phyloP scores from a whole-genome alignment of 345 rosid species.

The Nephelium lappaceum region DNA sequence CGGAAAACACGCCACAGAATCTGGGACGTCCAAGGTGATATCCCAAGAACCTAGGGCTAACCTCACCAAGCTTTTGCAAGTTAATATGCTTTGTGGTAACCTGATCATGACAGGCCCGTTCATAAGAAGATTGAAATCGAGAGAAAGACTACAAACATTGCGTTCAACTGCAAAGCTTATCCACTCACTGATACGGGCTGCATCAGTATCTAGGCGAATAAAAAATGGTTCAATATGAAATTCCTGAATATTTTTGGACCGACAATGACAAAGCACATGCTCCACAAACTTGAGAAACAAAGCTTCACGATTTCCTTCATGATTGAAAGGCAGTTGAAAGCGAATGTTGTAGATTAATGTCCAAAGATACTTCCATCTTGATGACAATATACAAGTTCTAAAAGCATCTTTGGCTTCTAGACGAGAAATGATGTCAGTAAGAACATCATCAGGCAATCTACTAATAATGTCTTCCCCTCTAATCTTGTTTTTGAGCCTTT shows the following conservation, averaged over 20 bases:
- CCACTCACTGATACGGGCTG: neutral
- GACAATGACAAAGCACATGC: neutral
- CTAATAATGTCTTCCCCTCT: neutral
- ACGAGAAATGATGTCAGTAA: constrained; percentile 16
- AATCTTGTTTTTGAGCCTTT: no score
- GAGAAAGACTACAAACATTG: neutral
- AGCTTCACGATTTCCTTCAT: neutral
- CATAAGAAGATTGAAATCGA: neutral
- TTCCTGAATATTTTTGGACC: neutral
- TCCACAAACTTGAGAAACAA: constrained; percentile 1
- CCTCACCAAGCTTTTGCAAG: neutral
- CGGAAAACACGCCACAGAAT: neutral
- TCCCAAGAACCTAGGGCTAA: neutral
- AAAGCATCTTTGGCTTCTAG: constrained; percentile 5
- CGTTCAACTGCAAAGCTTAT: neutral
- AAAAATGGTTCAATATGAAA: neutral
- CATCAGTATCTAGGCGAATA: neutral
- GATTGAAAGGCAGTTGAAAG: neutral
- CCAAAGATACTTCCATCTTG: constrained; percentile 21
- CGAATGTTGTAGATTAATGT: neutral
- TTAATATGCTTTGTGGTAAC: neutral
- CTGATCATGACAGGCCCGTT: neutral
- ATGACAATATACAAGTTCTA: constrained; percentile 11
- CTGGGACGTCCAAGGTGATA: neutral
- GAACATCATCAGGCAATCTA: constrained; percentile 13